phyloP scores from a whole-genome alignment of 1,284 basidiomycete species.

The Apiotrichum porosum region DNA sequence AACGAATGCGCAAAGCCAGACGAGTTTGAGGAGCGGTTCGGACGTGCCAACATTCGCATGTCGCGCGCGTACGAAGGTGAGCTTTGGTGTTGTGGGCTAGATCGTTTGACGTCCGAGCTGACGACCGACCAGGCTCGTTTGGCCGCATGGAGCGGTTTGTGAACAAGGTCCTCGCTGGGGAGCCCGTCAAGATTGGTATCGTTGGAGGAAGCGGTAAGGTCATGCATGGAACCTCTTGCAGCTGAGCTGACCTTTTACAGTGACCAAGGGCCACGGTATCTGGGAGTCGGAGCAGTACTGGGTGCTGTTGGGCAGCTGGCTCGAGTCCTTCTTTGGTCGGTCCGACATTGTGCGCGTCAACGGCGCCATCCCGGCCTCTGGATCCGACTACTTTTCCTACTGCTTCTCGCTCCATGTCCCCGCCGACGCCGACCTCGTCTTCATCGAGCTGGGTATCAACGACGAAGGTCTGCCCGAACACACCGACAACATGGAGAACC shows the following conservation, averaged over 20 bases:
- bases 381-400: slow-evolving; percentile 47
- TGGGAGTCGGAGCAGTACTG: slow-evolving; percentile 16
- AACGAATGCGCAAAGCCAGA: slow-evolving; percentile 21
- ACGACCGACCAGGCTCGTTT: slow-evolving; percentile 27
- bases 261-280: slow-evolving; percentile 44
- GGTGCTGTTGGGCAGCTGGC: too few relatives aligned
- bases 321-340: background rate
- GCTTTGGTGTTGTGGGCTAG: background rate
- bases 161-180: slow-evolving; percentile 37
- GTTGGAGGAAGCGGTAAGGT: slow-evolving; percentile 47
- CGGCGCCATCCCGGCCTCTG: slow-evolving; percentile 40
- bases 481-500: slow-evolving; percentile 47
- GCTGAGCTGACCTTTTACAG: slow-evolving; percentile 40
- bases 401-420: slow-evolving; percentile 46
- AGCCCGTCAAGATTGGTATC: slow-evolving; percentile 32
- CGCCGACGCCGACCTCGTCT: slow-evolving; percentile 38
- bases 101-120: too few relatives aligned
- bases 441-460: slow-evolving; percentile 47
- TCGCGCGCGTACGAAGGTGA: slow-evolving; percentile 41
- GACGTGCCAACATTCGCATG: slow-evolving; percentile 37
- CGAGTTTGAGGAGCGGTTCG: slow-evolving; percentile 33
- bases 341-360: slow-evolving; percentile 30
- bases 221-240: slow-evolving; percentile 38
- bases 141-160: slow-evolving; percentile 28
- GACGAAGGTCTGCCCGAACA: slow-evolving; percentile 45